These are phyloP conservation scores for Caryopteris hybrid DNA, from an alignment of 305 asterid species.

Conservation along the genomic window DNA sequence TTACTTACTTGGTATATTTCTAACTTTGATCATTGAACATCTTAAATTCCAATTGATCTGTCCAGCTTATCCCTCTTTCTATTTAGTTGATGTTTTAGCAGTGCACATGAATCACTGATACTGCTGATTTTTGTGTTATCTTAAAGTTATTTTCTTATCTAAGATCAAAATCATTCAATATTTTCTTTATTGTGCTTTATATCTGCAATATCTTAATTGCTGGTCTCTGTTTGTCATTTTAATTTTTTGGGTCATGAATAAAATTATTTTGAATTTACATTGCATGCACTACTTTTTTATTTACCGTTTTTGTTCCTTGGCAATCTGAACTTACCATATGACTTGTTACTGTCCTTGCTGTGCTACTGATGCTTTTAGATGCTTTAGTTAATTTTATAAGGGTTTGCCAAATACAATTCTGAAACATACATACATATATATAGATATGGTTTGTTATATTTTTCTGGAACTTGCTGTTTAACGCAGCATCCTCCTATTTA, in stretches of 20 bases:
- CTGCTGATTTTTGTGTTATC: background rate
- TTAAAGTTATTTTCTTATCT: background rate
- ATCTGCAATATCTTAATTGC: background rate
- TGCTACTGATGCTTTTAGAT: no score
- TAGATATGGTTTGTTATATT: background rate
- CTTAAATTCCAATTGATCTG: background rate
- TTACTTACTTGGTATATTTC: conserved; percentile 61
- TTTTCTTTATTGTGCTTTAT: background rate
- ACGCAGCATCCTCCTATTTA: background rate
- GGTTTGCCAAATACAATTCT: no score
- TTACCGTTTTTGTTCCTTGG: no score
- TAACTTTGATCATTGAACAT: background rate
- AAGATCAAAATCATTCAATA: background rate
- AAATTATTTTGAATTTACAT: no score
- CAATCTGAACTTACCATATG: no score
- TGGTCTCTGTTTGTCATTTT: background rate
- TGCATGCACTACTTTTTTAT: no score
- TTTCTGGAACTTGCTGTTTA: background rate
- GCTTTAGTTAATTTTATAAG: no score
- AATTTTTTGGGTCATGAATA: background rate
- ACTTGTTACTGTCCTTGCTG: no score
- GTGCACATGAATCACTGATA: background rate
- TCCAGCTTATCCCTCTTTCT: background rate
- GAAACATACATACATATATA: no score
- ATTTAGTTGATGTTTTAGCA: background rate